These are phyloP conservation scores for Ogataea parapolymorpha DNA, from an alignment of 805 yeast species.

Conservation along the genomic window DNA sequence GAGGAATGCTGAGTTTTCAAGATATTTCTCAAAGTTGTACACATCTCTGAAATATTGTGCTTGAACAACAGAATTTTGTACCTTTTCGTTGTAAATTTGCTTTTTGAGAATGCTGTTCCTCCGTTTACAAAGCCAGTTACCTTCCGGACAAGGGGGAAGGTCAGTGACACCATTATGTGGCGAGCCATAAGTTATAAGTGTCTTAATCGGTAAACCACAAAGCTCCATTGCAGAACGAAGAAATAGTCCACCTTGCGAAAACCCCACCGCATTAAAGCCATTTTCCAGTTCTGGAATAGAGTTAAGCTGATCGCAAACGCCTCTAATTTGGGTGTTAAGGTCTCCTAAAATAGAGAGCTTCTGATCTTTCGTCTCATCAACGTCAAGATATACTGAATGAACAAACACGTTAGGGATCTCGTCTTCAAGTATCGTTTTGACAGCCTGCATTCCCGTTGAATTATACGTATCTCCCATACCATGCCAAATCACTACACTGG, in stretches of 20 bases:
- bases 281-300: slow-evolving; percentile 40
- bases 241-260: slow-evolving; percentile 83
- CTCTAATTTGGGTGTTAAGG: slow-evolving; percentile 49
- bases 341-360: slow-evolving; percentile 57
- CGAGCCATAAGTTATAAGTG: slow-evolving; percentile 70
- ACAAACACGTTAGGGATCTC: slow-evolving; percentile 49
- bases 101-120: slow-evolving; percentile 52
- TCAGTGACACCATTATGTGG: slow-evolving; percentile 78
- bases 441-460: slow-evolving; percentile 53
- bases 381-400: slow-evolving; percentile 51
- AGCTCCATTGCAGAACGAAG: slow-evolving; percentile 63
- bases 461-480: slow-evolving; percentile 78
- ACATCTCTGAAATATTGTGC: slow-evolving; percentile 75
- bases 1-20: slow-evolving; percentile 54
- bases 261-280: slow-evolving; percentile 75
- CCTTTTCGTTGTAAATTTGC: slow-evolving; percentile 56
- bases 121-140: slow-evolving; percentile 57
- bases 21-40: slow-evolving; percentile 47
- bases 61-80: slow-evolving; percentile 58
- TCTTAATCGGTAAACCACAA: slow-evolving; percentile 49
- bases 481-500: slow-evolving; percentile 66
- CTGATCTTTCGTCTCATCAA: slow-evolving; percentile 50
- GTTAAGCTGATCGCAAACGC: slow-evolving; percentile 53
- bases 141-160: slow-evolving; percentile 53
- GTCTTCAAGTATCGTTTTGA: slow-evolving; percentile 39